These are phyloP conservation scores for Dictyostelium discoideum DNA, from an alignment of 78 protist species.

Conservation along the genomic window DNA sequence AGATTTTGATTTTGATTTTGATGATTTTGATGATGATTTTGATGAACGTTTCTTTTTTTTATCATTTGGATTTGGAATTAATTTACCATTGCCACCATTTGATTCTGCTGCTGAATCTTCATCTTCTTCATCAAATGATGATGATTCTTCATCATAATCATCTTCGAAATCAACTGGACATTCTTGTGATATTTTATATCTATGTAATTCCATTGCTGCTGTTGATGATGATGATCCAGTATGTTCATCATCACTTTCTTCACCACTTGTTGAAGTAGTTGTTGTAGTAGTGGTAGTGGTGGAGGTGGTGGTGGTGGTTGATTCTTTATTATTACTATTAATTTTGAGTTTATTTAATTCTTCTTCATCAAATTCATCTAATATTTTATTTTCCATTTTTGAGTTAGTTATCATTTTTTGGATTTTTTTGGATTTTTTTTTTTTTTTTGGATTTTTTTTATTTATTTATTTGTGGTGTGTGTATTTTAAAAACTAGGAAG, in stretches of 20 bases:
- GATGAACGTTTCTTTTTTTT: not conserved
- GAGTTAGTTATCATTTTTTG: not conserved
- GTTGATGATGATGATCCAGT: conserved; percentile 23
- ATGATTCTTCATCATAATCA: conserved; percentile 39
- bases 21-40: not conserved
- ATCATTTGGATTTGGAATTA: not conserved
- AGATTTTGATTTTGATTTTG: not conserved
- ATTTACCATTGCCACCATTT: not conserved
- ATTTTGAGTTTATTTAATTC: not conserved
- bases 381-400: not conserved
- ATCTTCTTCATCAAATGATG: conserved; percentile 15
- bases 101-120: not conserved
- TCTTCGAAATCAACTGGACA: not conserved
- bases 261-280: not conserved
- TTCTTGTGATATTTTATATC: not conserved
- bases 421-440: not conserved
- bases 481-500: too few relatives aligned
- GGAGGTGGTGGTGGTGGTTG: not conserved
- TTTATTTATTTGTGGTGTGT: not conserved
- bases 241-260: conserved; percentile 46
- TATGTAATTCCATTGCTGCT: not conserved
- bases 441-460: not conserved
- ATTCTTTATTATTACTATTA: not conserved
- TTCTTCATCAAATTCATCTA: not conserved
- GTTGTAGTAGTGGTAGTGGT: too few relatives aligned